Base-by-base conservation (phyloP, 495 filamentous ascomycete species). In the Talaromyces ruber region DNA sequence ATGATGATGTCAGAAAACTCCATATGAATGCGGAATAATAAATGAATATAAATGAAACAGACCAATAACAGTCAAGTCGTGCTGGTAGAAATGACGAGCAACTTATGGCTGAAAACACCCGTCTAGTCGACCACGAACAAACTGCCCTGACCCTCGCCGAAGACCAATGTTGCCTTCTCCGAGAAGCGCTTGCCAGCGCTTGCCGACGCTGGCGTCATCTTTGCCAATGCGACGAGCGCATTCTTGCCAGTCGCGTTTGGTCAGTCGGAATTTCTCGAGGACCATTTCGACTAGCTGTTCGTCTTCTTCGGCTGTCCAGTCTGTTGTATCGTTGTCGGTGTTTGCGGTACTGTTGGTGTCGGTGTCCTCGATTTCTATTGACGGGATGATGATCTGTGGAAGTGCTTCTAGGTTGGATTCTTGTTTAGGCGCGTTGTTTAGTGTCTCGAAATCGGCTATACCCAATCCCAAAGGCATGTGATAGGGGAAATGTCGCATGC, bases 211-310 rank as follows among this genome's bases (percentile, higher is more conserved):
- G 21, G 78, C 76, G n/a, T 84, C 73, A 66, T 88, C 85, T 22
- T 72, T 72, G 68, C 84, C 88, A 61, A 92, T 77, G 64, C 76
- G 82, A 51, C 82, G 77, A 60, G 89, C 89, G 74, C 89, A 92
- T 62, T 92, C 88, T 53, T 90, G 86, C 90, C 88, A 92, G 61
- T 92, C 88, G 59, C 78, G 81, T 70, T 85, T 86, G 47, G 83
- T 84, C 25, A 92, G 83, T 63, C 83, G 83, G 56, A 92, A 81
- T 68, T 91, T 92, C 67, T 88, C 85, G 2, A 92, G 77, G 32
- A 92, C 88, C 28, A 91, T 74, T 67, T 90, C 84, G 25, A 92
- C 82, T 5, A 93, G 77, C 24, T 85, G 80, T 58, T 86, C 76
- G 70, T 92, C 89, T 64, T 92, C 86, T 55, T 87, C 84, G 5